Evolutionary conservation across 2,329 filamentous ascomycete species (phyloP).

Genomic region (Aspergillus hortae): DNA sequence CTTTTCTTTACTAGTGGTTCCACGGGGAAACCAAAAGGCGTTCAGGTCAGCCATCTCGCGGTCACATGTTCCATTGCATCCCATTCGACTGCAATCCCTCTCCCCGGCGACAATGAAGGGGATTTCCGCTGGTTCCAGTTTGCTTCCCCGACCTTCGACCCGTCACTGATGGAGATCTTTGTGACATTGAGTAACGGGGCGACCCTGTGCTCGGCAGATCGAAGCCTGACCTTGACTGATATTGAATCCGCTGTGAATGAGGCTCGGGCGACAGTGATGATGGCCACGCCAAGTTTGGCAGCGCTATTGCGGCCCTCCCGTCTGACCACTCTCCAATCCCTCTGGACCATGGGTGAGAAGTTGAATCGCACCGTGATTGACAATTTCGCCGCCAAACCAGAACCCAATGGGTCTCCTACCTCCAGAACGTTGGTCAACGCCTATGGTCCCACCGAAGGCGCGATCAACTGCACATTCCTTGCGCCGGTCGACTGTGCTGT

Average conservation of each 20-base stretch:
- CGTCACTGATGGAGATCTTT: slow-evolving; percentile 30
- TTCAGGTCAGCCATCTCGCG: slow-evolving; percentile 28
- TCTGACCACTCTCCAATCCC: slow-evolving; percentile 22
- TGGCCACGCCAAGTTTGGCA: slow-evolving; percentile 39
- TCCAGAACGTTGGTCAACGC: slow-evolving; percentile 26
- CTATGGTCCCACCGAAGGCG: slow-evolving; percentile 33
- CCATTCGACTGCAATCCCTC: slow-evolving; percentile 23
- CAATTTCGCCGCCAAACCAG: slow-evolving; percentile 21
- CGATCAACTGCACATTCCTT: slow-evolving; percentile 26
- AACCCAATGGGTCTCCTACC: neutral
- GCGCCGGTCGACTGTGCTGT: slow-evolving; percentile 16
- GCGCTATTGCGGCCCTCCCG: slow-evolving; percentile 27
- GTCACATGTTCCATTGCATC: slow-evolving; percentile 30
- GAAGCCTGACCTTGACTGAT: slow-evolving; percentile 26
- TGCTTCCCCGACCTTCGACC: slow-evolving; percentile 34
- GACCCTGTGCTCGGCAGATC: slow-evolving; percentile 33
- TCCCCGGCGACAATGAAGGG: slow-evolving; percentile 15
- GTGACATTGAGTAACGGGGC: slow-evolving; percentile 28
- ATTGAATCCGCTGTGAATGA: slow-evolving; percentile 26
- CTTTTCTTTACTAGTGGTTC: slow-evolving; percentile 34
- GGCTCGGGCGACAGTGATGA: slow-evolving; percentile 34
- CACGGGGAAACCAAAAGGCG: slow-evolving; percentile 34
- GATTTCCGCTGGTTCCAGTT: slow-evolving; percentile 38
- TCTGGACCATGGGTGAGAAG: slow-evolving; percentile 36
- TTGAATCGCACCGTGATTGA: slow-evolving; percentile 31